Evolutionary conservation across 495 filamentous ascomycete genomes (phyloP), one percentile per base, ranked within the genome.

Genomic region (Evernia prunastri): DNA sequence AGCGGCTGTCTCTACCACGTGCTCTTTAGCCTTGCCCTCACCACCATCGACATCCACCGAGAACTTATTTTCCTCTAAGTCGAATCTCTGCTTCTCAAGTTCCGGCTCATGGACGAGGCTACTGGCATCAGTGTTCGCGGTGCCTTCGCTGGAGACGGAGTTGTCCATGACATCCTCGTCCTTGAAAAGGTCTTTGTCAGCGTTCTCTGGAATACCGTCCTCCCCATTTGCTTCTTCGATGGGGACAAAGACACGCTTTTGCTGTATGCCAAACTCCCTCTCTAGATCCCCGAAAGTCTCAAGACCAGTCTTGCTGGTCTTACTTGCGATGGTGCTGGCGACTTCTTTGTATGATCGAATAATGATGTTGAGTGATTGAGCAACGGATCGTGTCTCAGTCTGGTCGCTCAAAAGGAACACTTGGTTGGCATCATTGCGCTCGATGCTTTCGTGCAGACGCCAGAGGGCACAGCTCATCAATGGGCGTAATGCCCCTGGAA

Each of bases 401-500:
- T 71, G 57, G 23, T 71, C 53, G 54, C 59, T 67, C n/a, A 69
- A 33, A 0, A 71, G 40, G 51, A 67, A 67, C 35, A 67, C 42
- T 17, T 65, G 60, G 13, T 69, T 64, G 7, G 56, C 57, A 59
- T 71, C 66, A 45, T 64, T 66, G 7, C 67, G 63, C 29, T 66
- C 57, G 37, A 66, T 66, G 29, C 64, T 68, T 51, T 71, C 69
- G 57, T 71, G 65, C 4, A 71, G 49, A 13, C 64, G 64, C 69
- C 69, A 71, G 11, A 71, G 64, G 23, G 61, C 56, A 65, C 59
- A 68, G 56, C 69, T 67, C 47, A 71, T 61, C 11, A 71, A 23
- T 47, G 67, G 61, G 45, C 69, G 61, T 29, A 61, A 39, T 13
- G 62, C 45, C 35, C 31, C 42, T 37, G 69, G 67, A 11, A 71